These are phyloP conservation scores for Prototheca wickerhamii DNA, from an alignment of 163 green algal species.

Conservation along the genomic window DNA sequence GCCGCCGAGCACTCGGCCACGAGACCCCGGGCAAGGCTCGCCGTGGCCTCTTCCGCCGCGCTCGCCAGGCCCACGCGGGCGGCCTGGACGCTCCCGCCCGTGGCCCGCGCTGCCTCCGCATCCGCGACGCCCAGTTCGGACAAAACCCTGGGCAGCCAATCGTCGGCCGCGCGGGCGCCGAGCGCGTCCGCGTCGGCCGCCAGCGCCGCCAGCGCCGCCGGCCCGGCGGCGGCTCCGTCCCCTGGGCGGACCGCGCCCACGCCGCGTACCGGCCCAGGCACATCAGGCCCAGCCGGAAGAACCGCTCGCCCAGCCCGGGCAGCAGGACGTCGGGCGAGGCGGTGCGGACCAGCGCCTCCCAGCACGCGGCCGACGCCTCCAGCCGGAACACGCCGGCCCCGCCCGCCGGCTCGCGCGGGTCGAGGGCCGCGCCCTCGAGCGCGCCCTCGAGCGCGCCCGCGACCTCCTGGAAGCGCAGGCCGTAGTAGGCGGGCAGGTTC, in stretches of 20 bases:
- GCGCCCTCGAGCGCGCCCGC: slow-evolving; percentile 46
- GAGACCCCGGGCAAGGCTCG: no score
- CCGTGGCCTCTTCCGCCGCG: no score
- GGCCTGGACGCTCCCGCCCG: slow-evolving; percentile 14
- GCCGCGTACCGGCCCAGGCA: slow-evolving; percentile 59
- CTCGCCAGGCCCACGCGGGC: slow-evolving; percentile 20
- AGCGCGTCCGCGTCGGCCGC: slow-evolving; percentile 19
- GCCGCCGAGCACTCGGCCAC: slow-evolving; percentile 56
- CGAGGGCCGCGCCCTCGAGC: slow-evolving; percentile 24
- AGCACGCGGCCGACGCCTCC: slow-evolving; percentile 24
- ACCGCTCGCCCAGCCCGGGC: slow-evolving; percentile 65
- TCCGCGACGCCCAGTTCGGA: not conserved
- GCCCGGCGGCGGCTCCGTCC: not conserved
- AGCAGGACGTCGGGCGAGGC: slow-evolving; percentile 57
- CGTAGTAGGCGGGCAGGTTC: slow-evolving; percentile 91
- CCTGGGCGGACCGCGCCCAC: slow-evolving; percentile 28
- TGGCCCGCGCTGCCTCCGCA: not conserved
- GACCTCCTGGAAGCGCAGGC: slow-evolving; percentile 67
- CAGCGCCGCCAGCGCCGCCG: slow-evolving; percentile 25
- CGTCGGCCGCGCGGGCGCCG: slow-evolving; percentile 2
- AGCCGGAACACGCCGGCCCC: slow-evolving; percentile 21
- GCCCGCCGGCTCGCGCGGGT: not conserved
- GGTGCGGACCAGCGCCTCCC: slow-evolving; percentile 37
- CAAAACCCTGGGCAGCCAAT: slow-evolving; percentile 9
- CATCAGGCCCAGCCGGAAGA: slow-evolving; percentile 69